Evolutionary conservation across 805 yeast genomes (phyloP), one percentile per base, ranked within the genome.

Genomic region (Vanderwaltozyma yarrowii): DNA sequence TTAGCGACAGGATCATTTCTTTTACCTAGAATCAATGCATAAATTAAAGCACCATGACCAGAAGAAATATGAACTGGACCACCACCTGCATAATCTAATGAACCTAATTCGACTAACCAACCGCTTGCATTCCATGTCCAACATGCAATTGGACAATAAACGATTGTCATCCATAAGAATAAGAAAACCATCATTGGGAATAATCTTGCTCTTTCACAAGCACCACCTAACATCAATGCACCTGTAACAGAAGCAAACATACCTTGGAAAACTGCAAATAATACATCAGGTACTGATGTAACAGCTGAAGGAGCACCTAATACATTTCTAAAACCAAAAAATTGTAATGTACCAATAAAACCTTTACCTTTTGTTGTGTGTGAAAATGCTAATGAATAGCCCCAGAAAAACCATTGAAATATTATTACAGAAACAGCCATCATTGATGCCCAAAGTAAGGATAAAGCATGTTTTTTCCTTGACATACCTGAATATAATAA

Each of bases 401-500:
- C 98, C 96, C 96, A 87, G 69, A 87, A 88, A 64, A 87, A 92
- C 97, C 98, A 89, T 62, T 92, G 96, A 74, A 92, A 86, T 1
- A 82, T 65, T 7, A 87, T 77, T 24, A 89, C 67, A 49, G 92
- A 78, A 16, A 77, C 78, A 16, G 94, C 86, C 83, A 86, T 87
- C 57, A 92, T 66, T 6, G 95, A 80, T 18, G 95, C 92, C 96
- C 96, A 92, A 37, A 92, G 66, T 37, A 92, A 69, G 7, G 96
- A 84, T 39, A 92, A 67, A n/a, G 96, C 95, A 54, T 92, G 96
- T 62, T 88, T 85, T 63, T 89, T 89, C 62, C 98, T 78, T 13
- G 95, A 79, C 45, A 92, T 66, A 47, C 98, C 98, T 26, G 95
- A 85, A 64, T 89, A 89, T 45, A 89, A 68, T 39, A 92, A 65